These are phyloP conservation scores for Emmonsiellopsis sp. DNA, from an alignment of 2,329 filamentous ascomycete genomes.

Conservation along the genomic window DNA sequence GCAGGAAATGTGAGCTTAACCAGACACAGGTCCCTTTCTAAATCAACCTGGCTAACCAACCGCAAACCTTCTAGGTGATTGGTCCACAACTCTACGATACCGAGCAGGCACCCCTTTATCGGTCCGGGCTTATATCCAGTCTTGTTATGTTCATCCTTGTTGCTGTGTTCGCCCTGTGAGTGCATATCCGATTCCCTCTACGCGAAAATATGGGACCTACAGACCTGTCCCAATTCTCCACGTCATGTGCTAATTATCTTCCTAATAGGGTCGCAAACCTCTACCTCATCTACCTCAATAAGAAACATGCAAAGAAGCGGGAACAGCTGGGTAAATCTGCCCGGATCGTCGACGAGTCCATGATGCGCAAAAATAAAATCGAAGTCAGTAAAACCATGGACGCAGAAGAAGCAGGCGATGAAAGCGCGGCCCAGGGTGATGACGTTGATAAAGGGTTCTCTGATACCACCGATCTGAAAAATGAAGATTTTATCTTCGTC, in stretches of 20 bases:
- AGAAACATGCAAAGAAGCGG: slow-evolving; percentile 20
- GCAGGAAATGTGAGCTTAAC: slow-evolving; percentile 21
- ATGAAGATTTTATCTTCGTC: slow-evolving; percentile 3
- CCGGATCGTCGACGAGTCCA: slow-evolving; percentile 22
- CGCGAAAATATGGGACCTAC: neutral
- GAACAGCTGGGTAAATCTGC: slow-evolving; percentile 22
- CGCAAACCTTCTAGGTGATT: slow-evolving; percentile 10
- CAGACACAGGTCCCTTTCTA: neutral
- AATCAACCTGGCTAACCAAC: neutral
- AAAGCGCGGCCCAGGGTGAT: neutral
- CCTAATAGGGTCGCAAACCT: slow-evolving; percentile 16
- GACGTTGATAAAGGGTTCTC: neutral
- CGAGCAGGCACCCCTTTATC: slow-evolving; percentile 24
- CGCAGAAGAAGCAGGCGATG: neutral
- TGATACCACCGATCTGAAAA: slow-evolving; percentile 1
- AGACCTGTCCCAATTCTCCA: too few relatives aligned
- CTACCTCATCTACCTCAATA: slow-evolving; percentile 23
- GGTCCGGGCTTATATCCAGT: slow-evolving; percentile 24
- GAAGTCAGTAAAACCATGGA: neutral
- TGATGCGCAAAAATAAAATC: slow-evolving; percentile 19
- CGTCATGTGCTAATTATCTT: neutral
- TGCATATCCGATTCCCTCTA: neutral
- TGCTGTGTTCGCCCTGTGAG: slow-evolving; percentile 17
- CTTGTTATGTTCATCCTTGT: slow-evolving; percentile 26
- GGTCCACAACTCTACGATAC: slow-evolving; percentile 27